phyloP scores from a whole-genome alignment of 306 rosid species.

The Citrullus mucosospermus region DNA sequence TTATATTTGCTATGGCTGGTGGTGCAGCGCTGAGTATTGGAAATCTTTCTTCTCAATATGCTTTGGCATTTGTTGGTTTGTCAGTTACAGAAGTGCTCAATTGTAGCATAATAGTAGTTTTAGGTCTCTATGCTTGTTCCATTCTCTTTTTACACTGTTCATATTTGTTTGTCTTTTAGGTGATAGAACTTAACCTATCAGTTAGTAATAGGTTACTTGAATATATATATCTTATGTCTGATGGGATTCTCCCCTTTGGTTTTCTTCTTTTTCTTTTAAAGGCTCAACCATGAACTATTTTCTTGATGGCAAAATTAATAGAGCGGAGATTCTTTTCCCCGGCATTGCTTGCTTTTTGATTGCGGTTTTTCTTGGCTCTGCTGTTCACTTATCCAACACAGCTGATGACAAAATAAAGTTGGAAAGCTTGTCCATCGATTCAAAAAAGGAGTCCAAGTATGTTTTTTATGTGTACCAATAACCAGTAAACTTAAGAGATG shows the following conservation, averaged over 20 bases:
- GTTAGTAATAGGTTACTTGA: too few species aligned
- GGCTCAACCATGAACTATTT: slow-evolving; percentile 83
- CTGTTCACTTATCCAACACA: slow-evolving; percentile 69
- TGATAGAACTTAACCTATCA: not conserved
- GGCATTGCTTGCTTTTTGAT: slow-evolving; percentile 81
- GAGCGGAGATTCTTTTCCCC: slow-evolving; percentile 73
- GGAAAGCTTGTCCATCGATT: slow-evolving; percentile 14
- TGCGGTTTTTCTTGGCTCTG: slow-evolving; percentile 75
- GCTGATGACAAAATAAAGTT: slow-evolving; percentile 69
- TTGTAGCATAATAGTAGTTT: slow-evolving; percentile 65
- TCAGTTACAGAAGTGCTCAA: slow-evolving; percentile 69
- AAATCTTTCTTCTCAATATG: slow-evolving; percentile 71
- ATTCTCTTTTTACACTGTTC: not conserved
- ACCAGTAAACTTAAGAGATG: not conserved
- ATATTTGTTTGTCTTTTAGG: not conserved
- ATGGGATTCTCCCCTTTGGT: not conserved
- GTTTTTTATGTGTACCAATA: slow-evolving; percentile 10
- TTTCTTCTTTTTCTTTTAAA: slow-evolving; percentile 12
- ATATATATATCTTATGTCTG: not conserved
- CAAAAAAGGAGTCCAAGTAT: slow-evolving; percentile 26
- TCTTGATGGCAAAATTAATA: slow-evolving; percentile 65
- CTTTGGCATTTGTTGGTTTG: slow-evolving; percentile 83
- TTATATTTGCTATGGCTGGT: slow-evolving; percentile 77
- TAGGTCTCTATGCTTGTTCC: slow-evolving; percentile 37
- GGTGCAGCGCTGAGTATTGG: slow-evolving; percentile 71